Conservation (phyloP, 768 basidiomycete genomes). For the Serendipita sp. region DNA sequence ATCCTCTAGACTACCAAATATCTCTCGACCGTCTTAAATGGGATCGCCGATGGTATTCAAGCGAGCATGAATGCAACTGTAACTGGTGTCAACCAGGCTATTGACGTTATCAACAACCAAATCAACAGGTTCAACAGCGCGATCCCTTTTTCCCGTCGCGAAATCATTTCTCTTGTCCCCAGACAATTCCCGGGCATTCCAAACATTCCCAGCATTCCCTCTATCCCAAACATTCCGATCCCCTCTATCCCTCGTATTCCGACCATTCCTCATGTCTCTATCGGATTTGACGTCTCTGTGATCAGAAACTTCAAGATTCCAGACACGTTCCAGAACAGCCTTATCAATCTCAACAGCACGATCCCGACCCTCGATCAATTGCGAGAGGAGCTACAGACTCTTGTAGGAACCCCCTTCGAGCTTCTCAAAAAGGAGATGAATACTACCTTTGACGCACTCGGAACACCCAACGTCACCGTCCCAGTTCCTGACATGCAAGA, state of each 20-base stretch:
- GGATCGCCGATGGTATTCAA: conserved; percentile 31
- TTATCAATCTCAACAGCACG: not conserved
- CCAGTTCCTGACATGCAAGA: conserved; percentile 58
- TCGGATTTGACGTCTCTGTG: not conserved
- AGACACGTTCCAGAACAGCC: not conserved
- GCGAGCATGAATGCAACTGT: conserved; percentile 52
- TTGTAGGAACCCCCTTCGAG: conserved; percentile 80
- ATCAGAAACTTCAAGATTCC: not conserved
- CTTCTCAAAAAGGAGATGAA: conserved; percentile 78
- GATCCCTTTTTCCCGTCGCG: not conserved
- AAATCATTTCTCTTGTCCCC: conserved; percentile 46
- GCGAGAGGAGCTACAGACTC: conserved; percentile 28
- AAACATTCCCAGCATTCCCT: not conserved
- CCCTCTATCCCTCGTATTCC: not conserved
- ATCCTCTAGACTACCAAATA: conserved; percentile 48
- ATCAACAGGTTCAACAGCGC: not conserved
- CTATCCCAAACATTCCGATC: not conserved
- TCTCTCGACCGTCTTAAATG: conserved; percentile 39
- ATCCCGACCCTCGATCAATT: not conserved
- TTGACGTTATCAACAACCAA: conserved; percentile 30
- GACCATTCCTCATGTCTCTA: not conserved
- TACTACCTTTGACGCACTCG: conserved; percentile 41
- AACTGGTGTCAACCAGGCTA: conserved; percentile 42
- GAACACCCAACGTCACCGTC: conserved; percentile 46
- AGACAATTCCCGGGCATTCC: conserved; percentile 32